A percentile compares a stretch with the other conserved stretches of the same genome.
phyloP scores from a whole-genome alignment of 2,329 filamentous ascomycete species.

The Lomentospora prolificans region DNA sequence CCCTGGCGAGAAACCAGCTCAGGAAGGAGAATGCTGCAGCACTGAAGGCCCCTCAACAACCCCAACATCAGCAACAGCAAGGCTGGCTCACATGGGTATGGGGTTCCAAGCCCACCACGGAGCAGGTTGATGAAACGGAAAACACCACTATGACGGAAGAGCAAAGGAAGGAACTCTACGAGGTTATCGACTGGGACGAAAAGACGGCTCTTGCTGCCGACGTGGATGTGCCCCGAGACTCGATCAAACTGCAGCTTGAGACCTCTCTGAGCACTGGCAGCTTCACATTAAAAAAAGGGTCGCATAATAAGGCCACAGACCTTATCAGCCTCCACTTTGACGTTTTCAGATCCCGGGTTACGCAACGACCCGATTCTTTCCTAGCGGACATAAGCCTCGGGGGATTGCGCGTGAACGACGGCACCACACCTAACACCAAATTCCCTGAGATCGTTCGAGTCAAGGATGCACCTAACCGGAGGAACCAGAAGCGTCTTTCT shows the following conservation, averaged over 20 bases:
- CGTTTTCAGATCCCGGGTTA: slow-evolving; percentile 79
- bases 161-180: slow-evolving; percentile 91
- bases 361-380: slow-evolving; percentile 85
- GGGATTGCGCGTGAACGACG: slow-evolving; percentile 88
- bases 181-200: slow-evolving; percentile 97
- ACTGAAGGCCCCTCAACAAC: slow-evolving; percentile 51
- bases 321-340: slow-evolving; percentile 90
- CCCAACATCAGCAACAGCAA: slow-evolving; percentile 54
- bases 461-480: slow-evolving; percentile 63
- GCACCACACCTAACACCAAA: slow-evolving; percentile 80
- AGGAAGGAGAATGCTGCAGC: slow-evolving; percentile 89
- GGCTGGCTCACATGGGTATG: slow-evolving; percentile 90
- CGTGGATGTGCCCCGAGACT: slow-evolving; percentile 82
- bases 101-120: slow-evolving; percentile 59
- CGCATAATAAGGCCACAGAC: slow-evolving; percentile 53
- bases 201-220: slow-evolving; percentile 81
- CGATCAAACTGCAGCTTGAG: slow-evolving; percentile 85
- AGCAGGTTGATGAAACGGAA: slow-evolving; percentile 51
- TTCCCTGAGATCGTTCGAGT: slow-evolving; percentile 94
- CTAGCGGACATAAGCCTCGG: slow-evolving; percentile 83
- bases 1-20: slow-evolving; percentile 83
- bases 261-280: slow-evolving; percentile 90
- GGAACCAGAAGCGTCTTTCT: slow-evolving; percentile 37
- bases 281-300: slow-evolving; percentile 72
- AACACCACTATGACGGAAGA: slow-evolving; percentile 87